Evolutionary conservation across 2,329 filamentous ascomycete genomes (phyloP), one percentile per base, ranked within the genome.

Genomic region (Diaporthe capsici): DNA sequence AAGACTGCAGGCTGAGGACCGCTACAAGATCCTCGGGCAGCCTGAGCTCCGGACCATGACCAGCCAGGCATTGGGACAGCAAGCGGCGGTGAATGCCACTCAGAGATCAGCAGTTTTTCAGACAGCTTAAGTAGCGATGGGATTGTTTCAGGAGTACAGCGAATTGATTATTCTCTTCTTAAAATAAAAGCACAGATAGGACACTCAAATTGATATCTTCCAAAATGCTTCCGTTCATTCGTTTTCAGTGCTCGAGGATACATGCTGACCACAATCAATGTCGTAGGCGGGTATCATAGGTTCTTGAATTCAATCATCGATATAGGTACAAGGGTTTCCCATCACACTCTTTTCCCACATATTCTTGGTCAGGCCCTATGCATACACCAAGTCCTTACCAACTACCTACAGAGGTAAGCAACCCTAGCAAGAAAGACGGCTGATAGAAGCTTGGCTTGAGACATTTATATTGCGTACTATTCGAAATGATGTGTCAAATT

Each of bases 1-100:
- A 75, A 81, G 84, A 57, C 78, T 87, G 60, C 63, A 82, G 6
- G 79, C 78, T 3, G 85, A 85, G 74, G 80, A 80, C 53, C 79
- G 83, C 6, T 82, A 82, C 57, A 70, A 71, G 5, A 55, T 81
- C 58, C 78, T 84, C 22, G 42, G 73, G 42, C 70, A 68, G 63
- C 75, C 79, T 8, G 81, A 81, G 73, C 78, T 83, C 10, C 77
- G 82, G 12, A 81, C 80, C 10, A 80, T 82, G 72, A 65, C 72
- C n/a, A 53, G 71, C 28, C 55, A 72, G 55, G 55, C 70, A 2
- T 4, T 68, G 65, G 65, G 31, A 17, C 65, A 68, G 44, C 65
- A 68, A 28, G 65, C 61, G 76, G 75, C 65, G 31, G 22, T 68
- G 65, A 37, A 53, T 39, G 31, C 65, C 9, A 53, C 65, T 53